Percentiles rank a stretch among this genome's conserved stretches.
Conservation (phyloP, 1,284 basidiomycete genomes). For the Phylloporus sp. region DNA sequence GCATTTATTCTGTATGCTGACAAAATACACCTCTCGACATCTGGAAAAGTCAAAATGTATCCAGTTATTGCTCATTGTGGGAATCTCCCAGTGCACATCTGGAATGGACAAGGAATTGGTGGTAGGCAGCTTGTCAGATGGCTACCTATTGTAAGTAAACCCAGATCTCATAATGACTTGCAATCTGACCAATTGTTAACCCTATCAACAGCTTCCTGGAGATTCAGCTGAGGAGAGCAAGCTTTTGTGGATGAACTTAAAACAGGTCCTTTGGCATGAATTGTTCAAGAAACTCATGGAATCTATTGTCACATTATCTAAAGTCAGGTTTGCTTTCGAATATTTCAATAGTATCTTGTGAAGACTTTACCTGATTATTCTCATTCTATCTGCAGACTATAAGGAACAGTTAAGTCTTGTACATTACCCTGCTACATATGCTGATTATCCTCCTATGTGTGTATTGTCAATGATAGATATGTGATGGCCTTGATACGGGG, state of each 20-base stretch:
- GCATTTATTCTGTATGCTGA: slow-evolving; percentile 1
- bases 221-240: slow-evolving; percentile 20
- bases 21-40: background rate
- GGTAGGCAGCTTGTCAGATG: background rate
- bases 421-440: too few species aligned
- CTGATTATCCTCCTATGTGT: too few species aligned
- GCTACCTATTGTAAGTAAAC: background rate
- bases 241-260: slow-evolving; percentile 29
- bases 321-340: background rate
- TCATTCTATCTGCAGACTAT: background rate
- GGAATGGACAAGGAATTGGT: background rate
- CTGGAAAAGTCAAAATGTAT: background rate
- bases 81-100: background rate
- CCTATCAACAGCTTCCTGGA: too few species aligned
- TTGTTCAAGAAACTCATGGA: slow-evolving; percentile 34
- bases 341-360: background rate
- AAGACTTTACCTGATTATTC: background rate
- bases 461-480: background rate
- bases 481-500: background rate
- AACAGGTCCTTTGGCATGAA: slow-evolving; percentile 41
- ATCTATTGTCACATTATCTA: slow-evolving; percentile 9
- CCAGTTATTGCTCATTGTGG: background rate
- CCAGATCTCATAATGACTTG: too few species aligned
- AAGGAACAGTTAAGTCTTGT: background rate
- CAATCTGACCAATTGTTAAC: too few species aligned